These are phyloP conservation scores for Thelephora terrestris DNA, from an alignment of 1,284 basidiomycete genomes.

Conservation along the genomic window DNA sequence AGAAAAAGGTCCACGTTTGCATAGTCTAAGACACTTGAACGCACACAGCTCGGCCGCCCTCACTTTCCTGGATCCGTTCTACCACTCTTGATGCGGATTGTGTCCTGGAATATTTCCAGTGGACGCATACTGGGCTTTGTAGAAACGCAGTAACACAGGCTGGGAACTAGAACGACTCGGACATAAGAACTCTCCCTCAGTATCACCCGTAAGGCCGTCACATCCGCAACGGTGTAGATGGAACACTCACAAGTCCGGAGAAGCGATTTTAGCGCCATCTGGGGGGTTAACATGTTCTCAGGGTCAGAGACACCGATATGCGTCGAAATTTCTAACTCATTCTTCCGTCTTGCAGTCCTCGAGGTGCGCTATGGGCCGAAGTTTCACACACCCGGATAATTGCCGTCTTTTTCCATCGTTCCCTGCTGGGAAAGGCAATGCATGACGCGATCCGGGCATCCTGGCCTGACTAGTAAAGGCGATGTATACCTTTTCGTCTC, in stretches of 20 bases:
- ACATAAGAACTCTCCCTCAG: constrained; percentile 9
- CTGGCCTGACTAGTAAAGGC: constrained; percentile 77
- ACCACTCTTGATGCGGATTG: no score
- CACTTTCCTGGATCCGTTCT: no score
- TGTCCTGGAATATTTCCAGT: no score
- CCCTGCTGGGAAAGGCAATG: constrained; percentile 49
- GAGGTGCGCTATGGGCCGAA: constrained; percentile 52
- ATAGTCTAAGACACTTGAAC: no score
- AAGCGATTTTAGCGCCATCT: constrained; percentile 70
- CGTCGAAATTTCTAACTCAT: constrained; percentile 3
- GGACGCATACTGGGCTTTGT: no score
- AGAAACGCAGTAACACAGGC: no score
- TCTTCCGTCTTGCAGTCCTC: constrained; percentile 39
- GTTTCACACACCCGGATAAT: constrained; percentile 58
- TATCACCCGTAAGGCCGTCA: constrained; percentile 15
- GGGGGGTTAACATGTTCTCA: constrained; percentile 92
- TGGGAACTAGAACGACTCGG: constrained; percentile 5
- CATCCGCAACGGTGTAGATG: constrained; percentile 47
- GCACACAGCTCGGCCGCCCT: no score
- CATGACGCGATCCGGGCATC: constrained; percentile 72
- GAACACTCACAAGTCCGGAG: constrained; percentile 70
- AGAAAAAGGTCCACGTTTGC: no score
- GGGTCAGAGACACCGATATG: constrained; percentile 36
- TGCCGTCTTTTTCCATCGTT: constrained; percentile 88
- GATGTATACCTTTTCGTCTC: constrained; percentile 66